Evolutionary conservation across 441 rosid genomes (phyloP).

Genomic region (Populus hybrid): DNA sequence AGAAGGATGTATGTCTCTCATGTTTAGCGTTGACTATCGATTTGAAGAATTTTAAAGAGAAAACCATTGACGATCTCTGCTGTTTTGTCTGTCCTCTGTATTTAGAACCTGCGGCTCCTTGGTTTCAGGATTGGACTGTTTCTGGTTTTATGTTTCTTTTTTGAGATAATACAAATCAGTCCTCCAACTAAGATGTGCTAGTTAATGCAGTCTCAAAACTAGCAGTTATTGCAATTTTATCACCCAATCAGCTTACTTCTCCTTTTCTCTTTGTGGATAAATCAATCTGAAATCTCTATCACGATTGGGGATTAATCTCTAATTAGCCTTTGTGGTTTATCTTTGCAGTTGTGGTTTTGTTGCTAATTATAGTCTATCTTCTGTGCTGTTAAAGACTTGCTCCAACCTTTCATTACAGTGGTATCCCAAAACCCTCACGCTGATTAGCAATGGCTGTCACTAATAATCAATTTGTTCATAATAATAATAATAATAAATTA

Average conservation of each 20-base stretch:
- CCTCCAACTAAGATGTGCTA: neutral
- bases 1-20: neutral
- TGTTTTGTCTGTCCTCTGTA: neutral
- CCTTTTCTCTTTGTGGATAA: too few relatives aligned
- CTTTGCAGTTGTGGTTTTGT: too few relatives aligned
- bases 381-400: too few relatives aligned
- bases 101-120: neutral
- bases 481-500: too few relatives aligned
- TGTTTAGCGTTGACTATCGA: neutral
- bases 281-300: neutral
- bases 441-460: too few relatives aligned
- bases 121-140: neutral
- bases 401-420: too few relatives aligned
- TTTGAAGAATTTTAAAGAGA: neutral
- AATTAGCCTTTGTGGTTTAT: neutral
- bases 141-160: neutral
- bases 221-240: too few relatives aligned
- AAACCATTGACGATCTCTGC: neutral
- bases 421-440: too few relatives aligned
- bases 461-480: too few relatives aligned
- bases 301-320: neutral
- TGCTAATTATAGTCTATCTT: too few relatives aligned
- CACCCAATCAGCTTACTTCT: too few relatives aligned
- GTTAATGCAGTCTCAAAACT: too few relatives aligned
- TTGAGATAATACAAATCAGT: neutral